Evolutionary conservation across 2,329 filamentous ascomycete species (phyloP), one percentile per base, ranked within the genome.

Genomic region (Fusarium illudens): DNA sequence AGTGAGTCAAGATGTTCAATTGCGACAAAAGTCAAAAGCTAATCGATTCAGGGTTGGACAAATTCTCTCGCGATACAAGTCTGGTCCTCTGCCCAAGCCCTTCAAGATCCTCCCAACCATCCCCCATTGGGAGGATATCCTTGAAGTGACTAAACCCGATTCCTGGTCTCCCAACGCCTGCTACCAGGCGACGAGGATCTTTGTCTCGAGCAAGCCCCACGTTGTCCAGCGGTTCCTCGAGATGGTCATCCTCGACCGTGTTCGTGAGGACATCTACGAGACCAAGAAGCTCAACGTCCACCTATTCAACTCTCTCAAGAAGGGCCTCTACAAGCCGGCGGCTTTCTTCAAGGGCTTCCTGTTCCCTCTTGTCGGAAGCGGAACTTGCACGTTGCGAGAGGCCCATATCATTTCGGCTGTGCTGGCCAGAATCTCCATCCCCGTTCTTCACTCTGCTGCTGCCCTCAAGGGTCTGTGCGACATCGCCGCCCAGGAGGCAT

Each of bases 321-420:
- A 97, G 78, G 89, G 89, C 8, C 85, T 97, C 13, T 97, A 97
- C 84, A 97, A 97, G 79, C 96, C 96, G 7, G 91, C 93, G 0
- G 94, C 94, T 17, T 99, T 97, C 81, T 99, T 99, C 87, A 97
- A 97, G 79, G 96, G 94, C 4, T 89, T 99, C 71, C 84, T 99
- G 15, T 98, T 98, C 76, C 96, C 96, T 1, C 86, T 99, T 17
- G 90, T 97, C 10, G 88, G 87, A 9, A 92, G 90, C 52, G 92
- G 93, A 27, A 93, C 90, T n/a, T 97, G 94, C 81, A 97, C 94
- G 0, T 82, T 98, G 52, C 89, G 94, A 52, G 96, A 99, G 80
- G 96, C 96, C 6, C 90, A 93, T 72, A 98, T 99, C 71, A 88
- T 99, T 39, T 92, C 92, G 4, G 94, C 91, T 9, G 94, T 97